phyloP scores from a whole-genome alignment of 805 yeast species.

The Pichia insulana region DNA sequence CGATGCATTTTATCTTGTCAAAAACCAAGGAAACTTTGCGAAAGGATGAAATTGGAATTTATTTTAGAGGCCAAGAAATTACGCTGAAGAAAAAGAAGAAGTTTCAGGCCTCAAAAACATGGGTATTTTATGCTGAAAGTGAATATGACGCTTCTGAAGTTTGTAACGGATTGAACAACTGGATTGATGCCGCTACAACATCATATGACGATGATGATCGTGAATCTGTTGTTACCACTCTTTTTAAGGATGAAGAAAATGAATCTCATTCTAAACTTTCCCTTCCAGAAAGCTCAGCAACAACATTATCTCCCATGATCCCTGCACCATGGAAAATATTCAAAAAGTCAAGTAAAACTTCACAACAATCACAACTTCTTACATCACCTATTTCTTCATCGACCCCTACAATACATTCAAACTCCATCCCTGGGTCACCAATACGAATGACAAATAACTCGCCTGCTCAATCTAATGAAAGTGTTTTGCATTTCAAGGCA shows the following conservation, averaged over 20 bases:
- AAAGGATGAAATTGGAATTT: slow-evolving; percentile 17
- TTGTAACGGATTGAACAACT: slow-evolving; percentile 15
- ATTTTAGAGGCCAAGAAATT: slow-evolving; percentile 21
- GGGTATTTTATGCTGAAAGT: slow-evolving; percentile 67
- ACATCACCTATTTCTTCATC: slow-evolving; percentile 2
- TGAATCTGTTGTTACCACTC: background rate
- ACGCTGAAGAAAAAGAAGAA: slow-evolving; percentile 24
- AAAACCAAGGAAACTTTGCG: slow-evolving; percentile 18
- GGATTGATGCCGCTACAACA: slow-evolving; percentile 5
- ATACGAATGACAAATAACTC: slow-evolving; percentile 7
- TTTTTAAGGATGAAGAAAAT: background rate
- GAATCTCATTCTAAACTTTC: slow-evolving; percentile 1
- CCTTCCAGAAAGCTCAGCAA: background rate
- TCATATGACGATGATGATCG: slow-evolving; percentile 13
- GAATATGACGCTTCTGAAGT: slow-evolving; percentile 43
- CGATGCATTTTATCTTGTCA: slow-evolving; percentile 3
- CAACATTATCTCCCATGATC: slow-evolving; percentile 1
- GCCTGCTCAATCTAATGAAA: slow-evolving; percentile 7
- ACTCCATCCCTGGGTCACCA: slow-evolving; percentile 3
- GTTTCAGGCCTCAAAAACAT: slow-evolving; percentile 23
- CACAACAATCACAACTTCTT: slow-evolving; percentile 2
- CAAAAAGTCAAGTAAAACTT: slow-evolving; percentile 5
- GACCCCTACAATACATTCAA: background rate
- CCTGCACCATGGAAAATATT: slow-evolving; percentile 8
- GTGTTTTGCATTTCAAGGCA: slow-evolving; percentile 26